phyloP scores from a whole-genome alignment of 768 basidiomycete genomes.

The Russula emetica region DNA sequence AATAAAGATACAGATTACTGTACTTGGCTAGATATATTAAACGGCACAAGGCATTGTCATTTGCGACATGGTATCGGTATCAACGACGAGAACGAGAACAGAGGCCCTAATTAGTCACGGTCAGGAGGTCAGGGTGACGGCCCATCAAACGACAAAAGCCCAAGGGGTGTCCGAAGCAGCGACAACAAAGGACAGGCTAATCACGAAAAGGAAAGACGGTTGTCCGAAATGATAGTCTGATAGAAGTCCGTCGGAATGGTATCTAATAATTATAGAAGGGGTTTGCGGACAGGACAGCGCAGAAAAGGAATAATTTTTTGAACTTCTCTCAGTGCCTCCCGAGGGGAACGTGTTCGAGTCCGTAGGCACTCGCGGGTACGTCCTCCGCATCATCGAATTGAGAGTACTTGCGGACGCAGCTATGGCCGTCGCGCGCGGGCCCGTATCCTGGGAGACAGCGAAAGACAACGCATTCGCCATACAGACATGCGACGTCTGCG shows the following conservation, averaged over 20 bases:
- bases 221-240: neutral
- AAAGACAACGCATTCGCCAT: conserved; percentile 42
- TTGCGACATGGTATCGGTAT: too few relatives aligned
- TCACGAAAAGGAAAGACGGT: neutral
- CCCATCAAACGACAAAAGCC: neutral
- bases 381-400: neutral
- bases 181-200: neutral
- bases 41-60: too few relatives aligned
- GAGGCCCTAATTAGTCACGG: too few relatives aligned
- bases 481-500: conserved; percentile 46
- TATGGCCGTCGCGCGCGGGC: neutral
- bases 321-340: neutral
- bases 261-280: neutral
- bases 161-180: neutral
- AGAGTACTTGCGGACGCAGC: neutral
- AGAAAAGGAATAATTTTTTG: neutral
- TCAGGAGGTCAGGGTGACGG: neutral
- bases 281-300: too few relatives aligned
- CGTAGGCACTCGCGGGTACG: conserved; percentile 24
- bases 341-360: conserved; percentile 31
- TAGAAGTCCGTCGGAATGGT: neutral
- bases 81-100: too few relatives aligned
- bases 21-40: too few relatives aligned
- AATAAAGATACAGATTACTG: too few relatives aligned
- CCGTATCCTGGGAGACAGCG: conserved; percentile 45